Evolutionary conservation across 352 stramenopile genomes (phyloP), one percentile per base, ranked within the genome.

Genomic region (Phytophthora pinifolia): DNA sequence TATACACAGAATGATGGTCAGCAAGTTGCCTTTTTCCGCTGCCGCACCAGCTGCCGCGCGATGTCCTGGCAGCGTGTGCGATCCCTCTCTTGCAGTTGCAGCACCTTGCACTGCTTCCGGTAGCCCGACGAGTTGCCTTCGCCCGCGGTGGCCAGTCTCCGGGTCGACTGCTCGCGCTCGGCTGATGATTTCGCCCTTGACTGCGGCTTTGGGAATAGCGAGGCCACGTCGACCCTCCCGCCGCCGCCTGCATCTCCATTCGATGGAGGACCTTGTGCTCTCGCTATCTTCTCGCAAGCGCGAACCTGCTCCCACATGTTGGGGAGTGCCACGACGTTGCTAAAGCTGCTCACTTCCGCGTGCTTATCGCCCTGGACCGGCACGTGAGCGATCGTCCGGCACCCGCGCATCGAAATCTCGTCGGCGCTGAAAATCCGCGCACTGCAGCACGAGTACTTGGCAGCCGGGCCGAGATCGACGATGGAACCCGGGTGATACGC

Each of bases 11-110:
- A 25, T 35, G 7, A 6, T 33, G 6, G 15, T 83, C 42, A 88
- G 1, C 41, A 62, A 13, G 58, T 65, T 41, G 74, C 53, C 38
- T 76, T 85, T 69, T 82, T 84, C 18, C 77, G 67, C 46, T 82
- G 70, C 17, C 69, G 52, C 7, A 87, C 2, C 17, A 90, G 55
- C 6, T 68, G 65, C 25, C 74, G 65, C 8, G 62, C 56, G 6
- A 90, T 61, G 9, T 75, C 48, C 46, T 88, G 67, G 42, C 75
- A 78, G 7, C 67, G 72, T 34, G 76, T 47, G 17, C 67, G 76
- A 61, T 92, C 79, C 36, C 79, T 79, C 48, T 89, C 82, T 58
- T 92, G 82, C 2, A 85, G 64, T 29, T 83, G 67, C 18, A 90
- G 25, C n/a, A 67, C 65, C 12, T 74, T 70, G 59, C 64, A 88